Conservation (phyloP, 352 stramenopile genomes). For the Globisporangium cylindrosporum region DNA sequence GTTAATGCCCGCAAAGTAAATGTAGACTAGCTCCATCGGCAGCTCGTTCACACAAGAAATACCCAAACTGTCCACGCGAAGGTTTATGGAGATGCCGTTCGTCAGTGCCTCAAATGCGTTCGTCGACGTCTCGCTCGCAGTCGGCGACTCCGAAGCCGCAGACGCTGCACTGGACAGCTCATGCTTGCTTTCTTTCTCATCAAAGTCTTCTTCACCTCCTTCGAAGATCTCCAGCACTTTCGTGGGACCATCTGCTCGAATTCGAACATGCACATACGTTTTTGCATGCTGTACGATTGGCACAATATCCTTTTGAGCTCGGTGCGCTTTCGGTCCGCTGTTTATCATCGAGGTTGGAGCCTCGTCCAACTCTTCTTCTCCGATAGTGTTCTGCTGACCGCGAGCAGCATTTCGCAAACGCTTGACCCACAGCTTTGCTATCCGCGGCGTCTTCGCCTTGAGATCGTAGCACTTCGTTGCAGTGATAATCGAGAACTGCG, state of each 20-base stretch:
- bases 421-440: slow-evolving; percentile 68
- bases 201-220: slow-evolving; percentile 83
- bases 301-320: slow-evolving; percentile 32
- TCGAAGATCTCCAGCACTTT: slow-evolving; percentile 91
- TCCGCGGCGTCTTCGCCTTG: slow-evolving; percentile 72
- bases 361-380: slow-evolving; percentile 26
- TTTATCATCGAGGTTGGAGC: slow-evolving; percentile 24
- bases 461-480: slow-evolving; percentile 84
- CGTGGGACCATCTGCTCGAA: slow-evolving; percentile 85
- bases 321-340: slow-evolving; percentile 27
- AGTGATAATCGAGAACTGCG: slow-evolving; percentile 87
- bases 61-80: slow-evolving; percentile 75
- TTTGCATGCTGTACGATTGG: slow-evolving; percentile 72
- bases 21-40: slow-evolving; percentile 84
- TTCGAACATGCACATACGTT: slow-evolving; percentile 82
- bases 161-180: slow-evolving; percentile 67
- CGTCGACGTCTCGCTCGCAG: slow-evolving; percentile 70
- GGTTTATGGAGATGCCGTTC: slow-evolving; percentile 63
- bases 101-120: slow-evolving; percentile 65
- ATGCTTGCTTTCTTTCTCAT: slow-evolving; percentile 79
- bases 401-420: slow-evolving; percentile 65
- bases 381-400: slow-evolving; percentile 15
- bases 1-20: slow-evolving; percentile 81
- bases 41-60: slow-evolving; percentile 87
- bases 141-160: slow-evolving; percentile 62